Conservation (phyloP, 768 basidiomycete species). For the Galerina marginata region DNA sequence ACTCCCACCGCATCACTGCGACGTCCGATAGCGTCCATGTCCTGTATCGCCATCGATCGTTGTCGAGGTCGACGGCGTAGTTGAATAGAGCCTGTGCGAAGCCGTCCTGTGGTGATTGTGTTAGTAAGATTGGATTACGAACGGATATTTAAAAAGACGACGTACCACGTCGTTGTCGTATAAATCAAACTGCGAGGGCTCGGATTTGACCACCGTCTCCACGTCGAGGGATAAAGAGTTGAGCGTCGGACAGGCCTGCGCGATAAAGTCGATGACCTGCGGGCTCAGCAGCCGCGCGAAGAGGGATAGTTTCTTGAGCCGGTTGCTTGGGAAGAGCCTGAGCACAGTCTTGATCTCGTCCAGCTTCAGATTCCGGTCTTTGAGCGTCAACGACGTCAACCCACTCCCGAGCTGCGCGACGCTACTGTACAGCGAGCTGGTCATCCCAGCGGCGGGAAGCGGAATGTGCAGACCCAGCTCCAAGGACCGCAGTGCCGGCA, state of each 20-base stretch:
- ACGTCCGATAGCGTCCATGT: constrained; percentile 29
- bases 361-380: constrained; percentile 23
- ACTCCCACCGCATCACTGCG: constrained; percentile 30
- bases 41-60: constrained; percentile 25
- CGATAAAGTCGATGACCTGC: constrained; percentile 30
- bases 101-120: constrained; percentile 14
- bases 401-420: constrained; percentile 10
- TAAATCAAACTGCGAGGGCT: not conserved
- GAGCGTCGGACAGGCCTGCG: constrained; percentile 25
- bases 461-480: constrained; percentile 23
- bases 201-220: constrained; percentile 19
- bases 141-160: not conserved
- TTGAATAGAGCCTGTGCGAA: constrained; percentile 23
- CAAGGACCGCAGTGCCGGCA: constrained; percentile 21
- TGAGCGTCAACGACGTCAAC: constrained; percentile 28
- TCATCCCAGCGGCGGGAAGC: constrained; percentile 7
- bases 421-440: constrained; percentile 4
- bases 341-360: constrained; percentile 24
- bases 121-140: not conserved
- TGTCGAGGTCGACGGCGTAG: constrained; percentile 24
- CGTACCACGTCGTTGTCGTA: constrained; percentile 14
- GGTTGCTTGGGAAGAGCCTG: constrained; percentile 20
- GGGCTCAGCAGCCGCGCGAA: constrained; percentile 23
- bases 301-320: constrained; percentile 25
- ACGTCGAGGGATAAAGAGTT: constrained; percentile 26